Conservation (phyloP, 2,329 filamentous ascomycete genomes). For the Aspergillus puulaauensis region DNA sequence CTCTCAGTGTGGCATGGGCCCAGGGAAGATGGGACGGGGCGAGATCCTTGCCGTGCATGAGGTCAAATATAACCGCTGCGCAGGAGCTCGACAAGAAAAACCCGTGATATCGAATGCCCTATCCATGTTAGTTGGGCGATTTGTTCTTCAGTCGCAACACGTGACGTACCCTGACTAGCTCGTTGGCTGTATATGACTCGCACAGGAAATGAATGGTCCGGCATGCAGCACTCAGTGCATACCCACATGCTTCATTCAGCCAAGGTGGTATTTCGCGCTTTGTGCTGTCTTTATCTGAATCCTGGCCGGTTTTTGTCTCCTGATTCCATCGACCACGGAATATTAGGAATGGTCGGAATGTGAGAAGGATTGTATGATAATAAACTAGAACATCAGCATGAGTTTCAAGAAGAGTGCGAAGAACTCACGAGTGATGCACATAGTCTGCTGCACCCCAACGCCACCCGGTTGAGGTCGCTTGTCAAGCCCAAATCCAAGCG, state of each 20-base stretch:
- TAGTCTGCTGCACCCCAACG: constrained; percentile 42
- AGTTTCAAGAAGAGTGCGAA: neutral
- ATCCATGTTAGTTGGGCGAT: neutral
- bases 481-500: constrained; percentile 36
- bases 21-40: constrained; percentile 43
- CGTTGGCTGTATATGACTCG: constrained; percentile 42
- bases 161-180: constrained; percentile 38
- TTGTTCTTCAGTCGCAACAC: neutral
- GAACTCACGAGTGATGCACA: constrained; percentile 41
- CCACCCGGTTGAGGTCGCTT: constrained; percentile 37
- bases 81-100: constrained; percentile 46
- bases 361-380: constrained; percentile 44
- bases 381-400: constrained; percentile 34
- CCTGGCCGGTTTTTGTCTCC: constrained; percentile 23
- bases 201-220: constrained; percentile 43
- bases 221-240: constrained; percentile 43
- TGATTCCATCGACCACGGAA: constrained; percentile 44
- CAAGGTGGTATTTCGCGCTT: constrained; percentile 34
- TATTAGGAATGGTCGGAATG: constrained; percentile 47
- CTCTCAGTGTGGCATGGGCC: constrained; percentile 41
- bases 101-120: constrained; percentile 48
- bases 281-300: neutral
- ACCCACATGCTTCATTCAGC: constrained; percentile 47
- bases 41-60: constrained; percentile 40
- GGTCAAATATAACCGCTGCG: constrained; percentile 45